Evolutionary conservation across 306 rosid genomes (phyloP), one percentile per base, ranked within the genome.

Genomic region (Cucurbita maxima): DNA sequence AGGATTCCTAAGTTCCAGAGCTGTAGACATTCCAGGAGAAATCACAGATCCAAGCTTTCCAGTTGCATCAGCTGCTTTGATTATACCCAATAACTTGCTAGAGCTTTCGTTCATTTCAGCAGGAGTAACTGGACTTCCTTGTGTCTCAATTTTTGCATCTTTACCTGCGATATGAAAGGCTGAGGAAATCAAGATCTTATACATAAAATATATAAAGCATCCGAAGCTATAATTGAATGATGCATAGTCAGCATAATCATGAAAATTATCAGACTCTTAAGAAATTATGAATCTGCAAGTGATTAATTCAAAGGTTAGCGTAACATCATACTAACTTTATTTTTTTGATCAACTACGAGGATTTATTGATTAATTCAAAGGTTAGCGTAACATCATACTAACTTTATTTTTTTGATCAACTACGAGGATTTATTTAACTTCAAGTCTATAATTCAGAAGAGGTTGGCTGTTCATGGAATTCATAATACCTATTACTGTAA

Each of bases 1-100:
- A 56, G 91, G 71, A 80, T 86, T 94, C 77, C 83, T 84, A 77
- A 89, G 80, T 83, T 87, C 96, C 84, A 84, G 76, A 13, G 86
- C 71, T 1, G 87, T 80, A 74, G 84, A 82, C 89, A 89, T 84
- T 54, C 85, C 88, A 71, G 90, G 78, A 76, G 97, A 86, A 83
- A 82, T 86, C 41, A 70, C 82, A 77, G 84, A 81, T 77, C 81
- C 84, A 72, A 84, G 45, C 19, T 84, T 84, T 74, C 83, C 90
- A 19, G 79, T 68, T 58, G 73, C 82, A 73, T 69, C 58, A 67
- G 61, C 72, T 53, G 83, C 69, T 78, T 77, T 71, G 47, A 89
- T 16, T 52, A 74, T 72, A 55, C 80, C 41, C 79, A 82, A 36
- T 14, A 25, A 48, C 81, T 76, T 78, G 48, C 59, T 76, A 63